Base-by-base conservation (phyloP, 2,329 filamentous ascomycete genomes). In the Pestalotiopsis sp. region DNA sequence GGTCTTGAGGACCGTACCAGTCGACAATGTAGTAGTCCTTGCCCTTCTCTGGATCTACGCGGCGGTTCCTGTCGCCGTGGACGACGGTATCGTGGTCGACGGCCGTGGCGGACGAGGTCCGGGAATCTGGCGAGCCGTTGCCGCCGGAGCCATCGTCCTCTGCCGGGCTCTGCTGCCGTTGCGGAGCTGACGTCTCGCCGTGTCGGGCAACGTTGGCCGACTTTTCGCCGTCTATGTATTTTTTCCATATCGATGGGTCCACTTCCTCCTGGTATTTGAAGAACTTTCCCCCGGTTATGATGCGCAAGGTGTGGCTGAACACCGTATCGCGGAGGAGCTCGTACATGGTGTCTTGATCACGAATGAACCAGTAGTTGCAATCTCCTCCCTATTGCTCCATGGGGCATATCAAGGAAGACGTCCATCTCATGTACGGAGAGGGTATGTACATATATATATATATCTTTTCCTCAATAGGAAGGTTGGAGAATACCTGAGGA, bases 21-120 rank as follows among this genome's bases (percentile, higher is more conserved):
- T 66, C 69, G 13, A 75, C 72, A 4, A 74, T 38, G 30, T 39
- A 44, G 24, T 30, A 40, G 20, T 60, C 24, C 4, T 75, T 79
- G 0, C 85, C 84, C 70, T 86, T 87, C 70, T 88, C 86, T 1
- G 81, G 78, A 72, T 88, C 84, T 14, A 85, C 17, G 70, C 71
- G 1, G 72, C 72, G 63, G 6, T 40, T 52, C 5, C 38, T 59
- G 3, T 74, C 68, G 64, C 69, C 56, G 67, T 75, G 44, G 40
- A 67, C 55, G 61, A 69, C 24, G 57, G 67, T 35, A 52, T 70
- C 39, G 24, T 65, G n/a, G 63, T 69, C 67, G 26, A 71, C 38
- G 17, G 66, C 65, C 26, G 68, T 68, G 13, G 66, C 69, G 22
- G 62, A 58, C 7, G 56, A 66, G 6, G 60, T 24, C n/a, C 57